Base-by-base conservation (phyloP, 495 filamentous ascomycete species). In the Alectoria sarmentosa region DNA sequence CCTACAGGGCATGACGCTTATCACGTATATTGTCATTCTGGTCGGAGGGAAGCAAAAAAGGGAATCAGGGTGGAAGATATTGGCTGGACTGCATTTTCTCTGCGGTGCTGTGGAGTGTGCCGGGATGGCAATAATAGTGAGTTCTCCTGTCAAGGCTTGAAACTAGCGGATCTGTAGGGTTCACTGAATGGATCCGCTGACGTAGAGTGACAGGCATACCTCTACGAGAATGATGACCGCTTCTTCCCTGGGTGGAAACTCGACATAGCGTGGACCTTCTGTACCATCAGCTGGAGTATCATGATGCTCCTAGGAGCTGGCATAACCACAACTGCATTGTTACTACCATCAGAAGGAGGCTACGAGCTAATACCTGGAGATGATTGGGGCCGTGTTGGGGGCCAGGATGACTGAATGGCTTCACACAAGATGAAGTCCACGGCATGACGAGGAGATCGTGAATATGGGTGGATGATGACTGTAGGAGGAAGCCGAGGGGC, bases 221-320 rank as follows among this genome's bases (percentile, higher is more conserved):
- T 96, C 4, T 93, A 84, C 75, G 88, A 96, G 63, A 82, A 90
- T 72, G 91, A 96, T 69, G 86, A 89, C 59, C 83, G 91, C 54
- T 98, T 96, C 74, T 86, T 88, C 70, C 82, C 87, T 26, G 93
- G 92, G 57, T 96, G 93, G 90, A 79, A 80, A 65, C 79, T 98
- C 59, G 91, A 89, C 69, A 80, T 83, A 63, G 88, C 88, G 9
- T 96, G 87, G 84, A 79, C 88, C 14, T 80, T 93, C 44, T 91
- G 88, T 72, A 90, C 86, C 17, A 78, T 86, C 46, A 91, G 88
- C 70, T 95, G 86, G 81, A 80, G 74, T 64, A 69, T 91, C 30
- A 81, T 85, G 60, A 66, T 89, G 21, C 65, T 92, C 32, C 81
- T 86, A 37, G 85, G 84, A 1, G 78, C 74, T 32, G 83, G 80